Percentiles rank a stretch among this genome's conserved stretches.
These are phyloP conservation scores for Pseudogymnoascus destructans DNA, from an alignment of 2,329 filamentous ascomycete genomes.

Conservation along the genomic window DNA sequence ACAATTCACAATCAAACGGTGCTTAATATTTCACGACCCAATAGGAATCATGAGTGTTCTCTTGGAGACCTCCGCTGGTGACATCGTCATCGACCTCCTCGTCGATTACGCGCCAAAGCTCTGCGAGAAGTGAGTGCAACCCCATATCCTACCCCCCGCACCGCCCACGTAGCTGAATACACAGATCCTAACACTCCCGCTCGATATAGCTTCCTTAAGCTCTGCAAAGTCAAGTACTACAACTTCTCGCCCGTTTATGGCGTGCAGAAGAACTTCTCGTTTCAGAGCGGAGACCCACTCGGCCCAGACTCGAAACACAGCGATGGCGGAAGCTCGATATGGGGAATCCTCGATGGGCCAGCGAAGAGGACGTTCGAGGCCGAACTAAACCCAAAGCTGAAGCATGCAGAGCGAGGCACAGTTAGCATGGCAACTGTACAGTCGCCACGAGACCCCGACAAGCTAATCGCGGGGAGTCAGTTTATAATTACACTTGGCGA, in stretches of 20 bases:
- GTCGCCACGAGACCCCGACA: slow-evolving; percentile 61
- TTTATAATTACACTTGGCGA: slow-evolving; percentile 89
- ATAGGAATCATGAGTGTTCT: slow-evolving; percentile 65
- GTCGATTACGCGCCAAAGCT: slow-evolving; percentile 80
- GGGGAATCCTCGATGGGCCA: slow-evolving; percentile 63
- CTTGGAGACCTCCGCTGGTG: slow-evolving; percentile 81
- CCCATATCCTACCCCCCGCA: slow-evolving; percentile 10
- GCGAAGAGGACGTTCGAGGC: slow-evolving; percentile 67
- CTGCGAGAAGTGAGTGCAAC: slow-evolving; percentile 76
- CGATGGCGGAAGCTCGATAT: slow-evolving; percentile 87
- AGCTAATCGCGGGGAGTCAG: slow-evolving; percentile 73
- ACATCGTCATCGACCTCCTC: slow-evolving; percentile 88
- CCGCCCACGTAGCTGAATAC: slow-evolving; percentile 36
- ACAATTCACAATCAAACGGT: neutral
- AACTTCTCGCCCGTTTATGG: slow-evolving; percentile 90
- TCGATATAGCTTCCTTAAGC: slow-evolving; percentile 73
- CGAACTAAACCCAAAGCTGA: slow-evolving; percentile 75
- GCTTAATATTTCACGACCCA: neutral
- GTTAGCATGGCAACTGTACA: slow-evolving; percentile 96
- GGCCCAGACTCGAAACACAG: slow-evolving; percentile 73
- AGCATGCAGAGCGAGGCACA: slow-evolving; percentile 77
- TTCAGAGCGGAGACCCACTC: slow-evolving; percentile 89
- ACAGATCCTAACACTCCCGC: slow-evolving; percentile 37
- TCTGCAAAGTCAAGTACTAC: slow-evolving; percentile 99
- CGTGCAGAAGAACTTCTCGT: slow-evolving; percentile 89